Evolutionary conservation across 1,139 yeast genomes (phyloP), one percentile per base, ranked within the genome.

Genomic region (Saccharomycopsis hybrid): DNA sequence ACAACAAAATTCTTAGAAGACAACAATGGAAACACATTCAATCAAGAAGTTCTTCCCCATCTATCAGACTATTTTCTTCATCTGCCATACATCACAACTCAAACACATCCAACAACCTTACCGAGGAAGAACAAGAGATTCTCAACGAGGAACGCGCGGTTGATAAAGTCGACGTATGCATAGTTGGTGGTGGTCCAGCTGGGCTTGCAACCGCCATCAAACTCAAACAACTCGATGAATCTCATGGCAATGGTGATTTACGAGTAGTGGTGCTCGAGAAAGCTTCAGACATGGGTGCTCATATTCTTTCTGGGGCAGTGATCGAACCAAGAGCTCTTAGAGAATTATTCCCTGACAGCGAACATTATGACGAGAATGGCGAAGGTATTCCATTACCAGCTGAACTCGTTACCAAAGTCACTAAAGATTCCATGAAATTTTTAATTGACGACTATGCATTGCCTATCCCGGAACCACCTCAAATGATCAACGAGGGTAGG

Each of bases 101-200:
- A 18, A 18, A 18, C 18, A 18, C 18, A 18, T 18, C 18, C 18
- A 18, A 18, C 18, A 18, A 18, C 18, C 38, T 72, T 57, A 67
- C 69, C 46, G 72, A 68, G 35, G 85, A 78, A 31, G 71, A 73
- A 48, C 67, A 67, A 53, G 77, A 65, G 35, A 56, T 69, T 31
- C 24, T 43, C 18, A 43, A 43, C 11, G 81, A 76, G 55, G 89
- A 84, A 56, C 72, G 97, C 53, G 95, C 85, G 7, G 77, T 74
- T 5, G 97, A 92, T 60, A 76, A 77, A 37, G 96, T 88, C 13
- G 98, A 92, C 64, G 95, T 92, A 24, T 86, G 95, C 61, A 88
- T 92, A 46, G 96, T 92, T 1, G 98, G 98, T 39, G 98, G 95
- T 41, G 98, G 98, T 0, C 97, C 97, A 3, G 95, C 97, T 1